Base-by-base conservation (phyloP, 1,284 basidiomycete genomes). In the Trichosporon sp. region DNA sequence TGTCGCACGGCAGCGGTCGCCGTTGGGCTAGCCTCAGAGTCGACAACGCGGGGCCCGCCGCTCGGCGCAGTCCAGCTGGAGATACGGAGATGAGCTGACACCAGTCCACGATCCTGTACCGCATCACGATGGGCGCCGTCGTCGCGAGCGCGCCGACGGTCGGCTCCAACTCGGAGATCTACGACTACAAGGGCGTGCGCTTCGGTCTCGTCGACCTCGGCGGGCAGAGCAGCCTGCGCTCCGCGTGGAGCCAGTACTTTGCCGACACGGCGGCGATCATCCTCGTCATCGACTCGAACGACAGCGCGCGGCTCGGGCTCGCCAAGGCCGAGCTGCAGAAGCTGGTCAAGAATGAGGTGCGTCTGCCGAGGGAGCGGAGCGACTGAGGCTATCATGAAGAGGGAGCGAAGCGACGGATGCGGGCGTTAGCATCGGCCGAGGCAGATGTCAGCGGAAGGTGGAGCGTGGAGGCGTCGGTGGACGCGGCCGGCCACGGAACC, bases 141-240 rank as follows among this genome's bases (percentile, higher is more conserved):
- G 85, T 86, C 23, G 83, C 85, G 2, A 85, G 84, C 7, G 85
- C 85, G 1, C 85, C 85, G 11, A 86, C 85, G 6, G 84, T 85
- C 3, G 84, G 84, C 1, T 82, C 80, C 15, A 85, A 85, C 67
- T 83, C 80, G 69, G 81, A 82, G 73, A 79, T 80, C 58, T 84
- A 83, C 77, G 83, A 84, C 70, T 86, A 85, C 78, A 86, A 85
- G 74, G 85, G 84, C 70, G 81, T 85, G 69, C 81, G 82, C 66
- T 85, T 85, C 74, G 81, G 83, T 9, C 77, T 85, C 31, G 84
- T 84, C 73, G 85, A 86, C 73, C 82, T 86, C 1, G 85, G 85
- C 5, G 85, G 85, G 0, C 85, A 86, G 75, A 85, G 85, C 12
- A 77, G 80, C 6, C 75, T 86, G 27, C 76, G 85, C 25, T 73